Evolutionary conservation across 345 rosid genomes (phyloP), one percentile per base, ranked within the genome.

Genomic region (Euphorbia tirucalli): DNA sequence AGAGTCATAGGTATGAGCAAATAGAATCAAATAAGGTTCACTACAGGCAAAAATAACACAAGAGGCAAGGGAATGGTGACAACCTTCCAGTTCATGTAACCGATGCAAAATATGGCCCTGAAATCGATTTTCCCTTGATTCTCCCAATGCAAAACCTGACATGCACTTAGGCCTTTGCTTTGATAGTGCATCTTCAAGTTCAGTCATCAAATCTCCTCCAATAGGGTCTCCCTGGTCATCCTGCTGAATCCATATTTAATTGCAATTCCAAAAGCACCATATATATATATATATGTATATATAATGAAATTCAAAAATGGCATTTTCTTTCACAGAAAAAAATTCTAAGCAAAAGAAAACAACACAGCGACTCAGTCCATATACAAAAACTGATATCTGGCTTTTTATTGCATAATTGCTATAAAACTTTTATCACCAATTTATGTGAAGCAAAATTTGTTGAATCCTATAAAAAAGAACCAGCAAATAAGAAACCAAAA

Each of bases 51-150:
- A 30, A 11, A 60, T 48, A 77, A 44, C 21, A 73, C 30, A 19
- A 41, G 24, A 70, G 32, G 58, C 35, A 60, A 31, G 50, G 50
- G 39, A 68, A 44, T 61, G 70, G 72, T 49, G 54, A 10, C 35
- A 78, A 94, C 99, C 99, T 96, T 93, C 90, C 35, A 96, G 94
- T 78, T 93, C 91, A 57, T 79, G 82, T 74, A 93, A 60, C 2
- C 99, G 93, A 83, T 89, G 93, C 54, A 78, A 79, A 75, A 87
- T 77, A 72, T 69, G 94, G 85, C 83, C 84, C 61, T 81, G 87
- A 68, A 80, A 69, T 72, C 89, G 88, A 59, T 66, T 87, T 62
- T 88, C 89, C 68, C 75, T 69, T 13, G 83, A 76, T n/a, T 91
- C 85, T 4, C 71, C 27, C 83, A 96, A 78, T 55, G 80, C 79